Base-by-base conservation (phyloP, 441 rosid genomes). In the Raphanus hybrid region DNA sequence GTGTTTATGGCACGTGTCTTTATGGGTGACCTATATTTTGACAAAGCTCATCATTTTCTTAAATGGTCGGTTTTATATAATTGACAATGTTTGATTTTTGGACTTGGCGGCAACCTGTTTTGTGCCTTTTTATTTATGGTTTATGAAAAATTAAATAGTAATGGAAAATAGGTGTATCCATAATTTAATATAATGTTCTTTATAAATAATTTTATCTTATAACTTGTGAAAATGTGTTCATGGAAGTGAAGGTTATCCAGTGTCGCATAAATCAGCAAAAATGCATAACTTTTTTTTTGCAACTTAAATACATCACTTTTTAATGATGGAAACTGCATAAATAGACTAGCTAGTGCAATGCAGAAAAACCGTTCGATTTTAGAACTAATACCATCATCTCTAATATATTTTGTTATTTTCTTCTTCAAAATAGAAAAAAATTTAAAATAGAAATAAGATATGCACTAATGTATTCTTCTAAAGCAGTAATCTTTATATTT, bases 1-100 rank as follows among this genome's bases (percentile, higher is more conserved):
- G 20, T 65, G 39, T 39, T 12, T 59, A 10, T 41, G 71, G 73
- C 87, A 88, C 85, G 88, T 87, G 82, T 76, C 58, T 43, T 64
- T 87, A 87, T 90, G 70, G 98, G 85, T 93, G 89, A 93, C 76
- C 98, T 86, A 93, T 11, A 83, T 81, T 82, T 91, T 92, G 93
- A 89, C 86, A 86, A 85, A 72, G n/a, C n/a, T 20, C 65, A 34
- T 60, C 8, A 2, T 35, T 35, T 34, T 34, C 35, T 35, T 35
- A 35, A 35, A 71, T 84, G 86, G 92, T 83, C 92, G 93, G 95
- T 84, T 64, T 59, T 12, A 68, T 59, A 63, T 74, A 73, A 52
- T 74, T 69, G 75, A 74, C 58, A 29, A 74, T 74, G n/a, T 70
- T 79, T 1, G 12, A 63, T 73, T 10, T 16, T 8, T 26, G 41